phyloP scores from a whole-genome alignment of 306 rosid genomes.

The barrel medic (Medicago truncatula) region DNA sequence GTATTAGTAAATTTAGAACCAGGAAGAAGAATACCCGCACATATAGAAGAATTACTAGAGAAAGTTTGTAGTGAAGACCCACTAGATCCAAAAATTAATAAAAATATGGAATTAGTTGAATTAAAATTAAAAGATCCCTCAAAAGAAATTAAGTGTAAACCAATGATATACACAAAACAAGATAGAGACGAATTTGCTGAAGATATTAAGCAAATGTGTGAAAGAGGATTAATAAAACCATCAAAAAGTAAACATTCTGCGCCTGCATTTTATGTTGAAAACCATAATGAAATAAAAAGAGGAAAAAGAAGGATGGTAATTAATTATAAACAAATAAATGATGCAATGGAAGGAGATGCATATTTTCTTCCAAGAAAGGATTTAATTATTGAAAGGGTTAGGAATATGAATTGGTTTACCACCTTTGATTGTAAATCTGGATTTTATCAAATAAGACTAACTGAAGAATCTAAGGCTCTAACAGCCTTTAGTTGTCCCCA shows the following conservation, averaged over 20 bases:
- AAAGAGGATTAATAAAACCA: background rate
- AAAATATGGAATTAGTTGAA: background rate
- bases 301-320: background rate
- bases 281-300: background rate
- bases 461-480: background rate
- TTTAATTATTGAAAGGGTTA: background rate
- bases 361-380: background rate
- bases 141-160: background rate
- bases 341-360: background rate
- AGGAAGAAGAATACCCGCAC: background rate
- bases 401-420: background rate
- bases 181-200: too few relatives aligned
- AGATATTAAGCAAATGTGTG: too few relatives aligned
- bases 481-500: background rate
- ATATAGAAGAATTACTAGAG: background rate
- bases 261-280: background rate
- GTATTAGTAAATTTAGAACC: background rate
- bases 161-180: background rate
- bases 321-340: background rate
- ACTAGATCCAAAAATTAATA: background rate
- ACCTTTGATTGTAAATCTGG: background rate
- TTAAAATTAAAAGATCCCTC: background rate
- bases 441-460: background rate
- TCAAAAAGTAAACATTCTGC: background rate
- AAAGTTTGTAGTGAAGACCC: background rate